Evolutionary conservation across 2,329 filamentous ascomycete species (phyloP).

Genomic region (Aspergillus tanneri): DNA sequence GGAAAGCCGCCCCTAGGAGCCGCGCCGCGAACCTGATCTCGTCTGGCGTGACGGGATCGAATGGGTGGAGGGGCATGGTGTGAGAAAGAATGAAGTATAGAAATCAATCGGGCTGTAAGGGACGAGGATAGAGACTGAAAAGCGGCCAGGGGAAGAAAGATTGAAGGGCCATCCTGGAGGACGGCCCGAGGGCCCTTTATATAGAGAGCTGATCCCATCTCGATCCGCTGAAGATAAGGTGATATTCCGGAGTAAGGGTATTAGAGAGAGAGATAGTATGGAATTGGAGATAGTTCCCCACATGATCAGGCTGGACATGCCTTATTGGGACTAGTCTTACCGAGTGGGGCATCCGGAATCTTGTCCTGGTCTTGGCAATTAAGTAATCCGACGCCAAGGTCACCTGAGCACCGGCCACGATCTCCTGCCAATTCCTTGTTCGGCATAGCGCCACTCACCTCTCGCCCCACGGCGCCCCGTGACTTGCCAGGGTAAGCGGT

Average conservation of each 20-base stretch:
- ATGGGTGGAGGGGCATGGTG: constrained; percentile 31
- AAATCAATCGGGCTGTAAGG: too few species aligned
- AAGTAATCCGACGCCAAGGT: too few species aligned
- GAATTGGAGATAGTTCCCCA: neutral
- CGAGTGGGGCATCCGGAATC: too few species aligned
- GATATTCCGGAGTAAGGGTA: too few species aligned
- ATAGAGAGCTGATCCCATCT: neutral
- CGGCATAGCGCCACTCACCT: neutral
- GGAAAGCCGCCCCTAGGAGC: constrained; percentile 38
- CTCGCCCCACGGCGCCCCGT: too few species aligned
- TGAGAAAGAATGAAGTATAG: neutral
- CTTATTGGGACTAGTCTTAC: constrained; percentile 20
- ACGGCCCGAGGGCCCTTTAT: neutral
- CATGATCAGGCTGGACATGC: constrained; percentile 29
- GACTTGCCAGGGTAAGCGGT: neutral
- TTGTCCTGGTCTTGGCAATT: too few species aligned
- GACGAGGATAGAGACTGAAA: neutral
- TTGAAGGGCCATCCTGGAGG: neutral
- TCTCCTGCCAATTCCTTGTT: neutral
- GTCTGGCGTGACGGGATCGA: constrained; percentile 39
- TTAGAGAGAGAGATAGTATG: neutral
- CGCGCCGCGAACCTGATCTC: constrained; percentile 39
- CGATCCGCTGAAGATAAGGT: neutral
- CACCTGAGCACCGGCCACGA: neutral
- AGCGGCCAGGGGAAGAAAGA: neutral